Evolutionary conservation across 192 early-diverging fungal species (phyloP).

Genomic region (Coemansia sp.): DNA sequence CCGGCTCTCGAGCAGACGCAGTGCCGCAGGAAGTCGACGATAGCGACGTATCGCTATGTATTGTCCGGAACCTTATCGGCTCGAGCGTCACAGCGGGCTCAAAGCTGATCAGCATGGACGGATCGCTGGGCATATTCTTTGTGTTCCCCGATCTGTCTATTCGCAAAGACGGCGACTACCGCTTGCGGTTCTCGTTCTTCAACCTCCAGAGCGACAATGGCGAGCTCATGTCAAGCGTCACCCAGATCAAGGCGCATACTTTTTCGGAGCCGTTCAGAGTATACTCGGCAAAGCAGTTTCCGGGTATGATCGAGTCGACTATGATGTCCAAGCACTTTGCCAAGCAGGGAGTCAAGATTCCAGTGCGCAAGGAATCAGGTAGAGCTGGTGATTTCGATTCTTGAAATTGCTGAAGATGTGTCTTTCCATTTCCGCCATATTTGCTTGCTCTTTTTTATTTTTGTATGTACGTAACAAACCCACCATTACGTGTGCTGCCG

Average conservation of each 20-base stretch:
- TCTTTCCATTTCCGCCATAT: neutral
- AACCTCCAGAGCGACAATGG: conserved; percentile 53
- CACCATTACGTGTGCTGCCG: neutral
- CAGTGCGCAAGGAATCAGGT: conserved; percentile 68
- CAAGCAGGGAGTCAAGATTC: conserved; percentile 74
- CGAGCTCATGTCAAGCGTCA: conserved; percentile 54
- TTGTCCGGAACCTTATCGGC: conserved; percentile 63
- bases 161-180: conserved; percentile 70
- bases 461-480: neutral
- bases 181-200: conserved; percentile 65
- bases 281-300: conserved; percentile 75
- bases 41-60: conserved; percentile 9
- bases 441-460: neutral
- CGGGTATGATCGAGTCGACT: conserved; percentile 77
- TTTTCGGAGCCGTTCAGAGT: conserved; percentile 68
- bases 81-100: conserved; percentile 61
- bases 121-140: conserved; percentile 69
- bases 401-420: neutral
- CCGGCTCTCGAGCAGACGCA: conserved; percentile 6
- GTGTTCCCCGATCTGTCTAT: conserved; percentile 78
- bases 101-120: conserved; percentile 59
- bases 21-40: neutral
- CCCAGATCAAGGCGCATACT: conserved; percentile 55
- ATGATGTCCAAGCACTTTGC: conserved; percentile 70
- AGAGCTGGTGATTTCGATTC: neutral